Evolutionary conservation across 2,329 filamentous ascomycete genomes (phyloP), one percentile per base, ranked within the genome.

Genomic region (Xylogone sp.): DNA sequence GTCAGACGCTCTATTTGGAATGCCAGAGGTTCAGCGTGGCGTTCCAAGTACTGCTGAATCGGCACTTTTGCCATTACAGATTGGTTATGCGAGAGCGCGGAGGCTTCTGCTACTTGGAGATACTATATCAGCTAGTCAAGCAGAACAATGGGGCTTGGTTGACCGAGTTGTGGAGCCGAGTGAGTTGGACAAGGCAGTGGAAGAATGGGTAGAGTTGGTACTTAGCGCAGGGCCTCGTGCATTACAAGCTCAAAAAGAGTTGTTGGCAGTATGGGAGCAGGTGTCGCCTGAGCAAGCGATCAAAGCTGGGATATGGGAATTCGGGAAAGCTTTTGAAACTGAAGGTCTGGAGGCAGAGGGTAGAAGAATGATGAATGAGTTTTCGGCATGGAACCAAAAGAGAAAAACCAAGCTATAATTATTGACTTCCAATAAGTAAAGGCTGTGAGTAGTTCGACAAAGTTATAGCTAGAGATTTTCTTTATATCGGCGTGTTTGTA

Each of bases 351-450:
- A 31, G 27, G 7, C 27, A 31, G 27, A 31, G 13, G 27, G 27
- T 7, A 31, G 27, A 31, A 31, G 27, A 31, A 31, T 31, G 27
- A 31, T 31, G 27, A 31, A 31, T 31, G 27, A 31, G 13, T 31
- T 31, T 13, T 13, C 7, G 13, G 27, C 13, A 13, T 13, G 13
- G 27, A 31, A 31, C 13, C 27, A 13, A 13, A 31, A 31, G 27
- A 31, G 27, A 13, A 31, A 31, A 31, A 31, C 8, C 27, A 7
- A 31, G 27, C 27, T 31, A 7, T 31, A 31, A 70, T 7, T 31
- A 31, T 31, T 18, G 27, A 8, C 27, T 31, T n/a, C n/a, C n/a
- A n/a, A n/a, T n/a, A n/a, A n/a, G n/a, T n/a, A n/a, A n/a, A n/a
- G n/a, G n/a, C n/a, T n/a, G n/a, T n/a, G n/a, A n/a, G n/a, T n/a